Evolutionary conservation across 2,329 filamentous ascomycete genomes (phyloP), one percentile per base, ranked within the genome.

Genomic region (Escovopsis sp.): DNA sequence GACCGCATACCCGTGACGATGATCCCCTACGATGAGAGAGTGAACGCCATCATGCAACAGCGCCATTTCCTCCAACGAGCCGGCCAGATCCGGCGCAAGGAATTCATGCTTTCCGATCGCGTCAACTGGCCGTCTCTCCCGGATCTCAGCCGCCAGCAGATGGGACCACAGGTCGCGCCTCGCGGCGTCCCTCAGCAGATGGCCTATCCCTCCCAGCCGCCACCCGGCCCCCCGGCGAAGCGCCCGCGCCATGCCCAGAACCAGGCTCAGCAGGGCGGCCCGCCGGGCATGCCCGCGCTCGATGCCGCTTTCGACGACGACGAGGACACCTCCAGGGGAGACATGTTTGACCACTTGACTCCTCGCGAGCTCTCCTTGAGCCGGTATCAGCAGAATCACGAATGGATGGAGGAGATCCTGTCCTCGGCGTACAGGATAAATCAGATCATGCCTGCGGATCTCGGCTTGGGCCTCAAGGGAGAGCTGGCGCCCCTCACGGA

Each of bases 391-490:
- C 87, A 95, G 56, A 93, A 98, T 53, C 89, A 98, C 54, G 86
- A 94, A 59, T 96, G 89, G 91, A 94, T 98, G 85, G 91, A 96
- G 56, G 89, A 98, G 62, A 80, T 98, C 25, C 74, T 96, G 41
- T 85, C 84, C 1, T 96, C 89, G 1, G 86, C 88, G 0, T 95
- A 94, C 56, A 72, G 82, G 20, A 82, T 89, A 47, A 74, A 74
- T 39, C 85, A 93, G 56, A 94, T 98, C 44, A 76, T 81, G 8
- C 87, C 89, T 1, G 77, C 87, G 3, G 88, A 94, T 56, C 74
- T 96, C 30, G 87, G 87, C 1, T 67, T 96, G 9, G 91, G 91
- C 4, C 72, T 83, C 39, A 84, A 80, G 60, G 91, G 91, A 32
- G 83, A 88, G 59, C 69, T 98, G 15, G 79, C 84, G 20, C 71